Percentiles rank a stretch among this genome's conserved stretches.
Evolutionary conservation across 1,284 basidiomycete genomes (phyloP).

Genomic region (Trametes sp.): DNA sequence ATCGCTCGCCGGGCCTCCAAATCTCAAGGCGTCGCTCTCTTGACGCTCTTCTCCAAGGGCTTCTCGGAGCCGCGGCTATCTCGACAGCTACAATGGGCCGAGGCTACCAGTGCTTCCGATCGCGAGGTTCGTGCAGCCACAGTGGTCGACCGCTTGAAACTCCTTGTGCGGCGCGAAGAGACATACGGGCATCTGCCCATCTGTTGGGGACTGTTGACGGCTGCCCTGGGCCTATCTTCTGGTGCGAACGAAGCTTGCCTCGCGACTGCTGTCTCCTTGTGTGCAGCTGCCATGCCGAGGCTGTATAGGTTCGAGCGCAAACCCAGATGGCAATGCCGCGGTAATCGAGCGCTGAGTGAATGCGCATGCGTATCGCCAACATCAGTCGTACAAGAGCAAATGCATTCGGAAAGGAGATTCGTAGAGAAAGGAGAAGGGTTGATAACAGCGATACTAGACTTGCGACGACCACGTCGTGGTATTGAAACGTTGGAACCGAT

Average conservation of each 20-base stretch:
- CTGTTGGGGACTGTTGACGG: conserved; percentile 90
- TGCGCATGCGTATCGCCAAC: no score
- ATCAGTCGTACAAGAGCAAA: no score
- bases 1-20: conserved; percentile 88
- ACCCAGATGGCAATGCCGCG: no score
- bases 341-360: no score
- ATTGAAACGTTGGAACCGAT: no score
- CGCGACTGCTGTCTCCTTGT: no score
- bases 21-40: conserved; percentile 92
- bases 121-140: conserved; percentile 36
- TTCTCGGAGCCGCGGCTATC: conserved; percentile 62
- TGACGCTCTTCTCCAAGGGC: conserved; percentile 88
- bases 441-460: no score
- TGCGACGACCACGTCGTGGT: no score
- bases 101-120: conserved; percentile 29
- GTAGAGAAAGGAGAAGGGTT: no score
- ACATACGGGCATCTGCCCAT: conserved; percentile 86
- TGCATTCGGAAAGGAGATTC: no score
- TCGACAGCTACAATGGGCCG: conserved; percentile 23
- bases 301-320: no score
- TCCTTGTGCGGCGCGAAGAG: conserved; percentile 66
- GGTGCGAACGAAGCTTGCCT: conserved; percentile 54
- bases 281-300: no score
- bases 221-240: conserved; percentile 75
- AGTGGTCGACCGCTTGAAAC: conserved; percentile 75